Evolutionary conservation across 116 monocot species (phyloP), one percentile per base, ranked within the genome.

Genomic region (Zostera marina): DNA sequence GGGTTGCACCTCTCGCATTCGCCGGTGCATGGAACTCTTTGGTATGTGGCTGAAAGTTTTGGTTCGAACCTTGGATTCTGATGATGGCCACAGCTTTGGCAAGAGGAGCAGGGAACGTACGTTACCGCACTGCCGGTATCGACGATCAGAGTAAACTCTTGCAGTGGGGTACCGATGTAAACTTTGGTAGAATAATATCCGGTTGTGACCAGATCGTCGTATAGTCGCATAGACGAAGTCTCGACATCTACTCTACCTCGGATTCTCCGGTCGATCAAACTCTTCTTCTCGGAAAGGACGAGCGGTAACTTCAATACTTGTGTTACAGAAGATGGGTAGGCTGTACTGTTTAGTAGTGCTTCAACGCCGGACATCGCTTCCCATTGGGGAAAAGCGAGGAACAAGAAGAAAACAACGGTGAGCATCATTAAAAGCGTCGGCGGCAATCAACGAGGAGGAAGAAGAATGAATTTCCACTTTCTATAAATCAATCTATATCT

Each of bases 31-130:
- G 74, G 78, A 45, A 96, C 72, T 22, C 82, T 89, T 61, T 78
- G 16, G 52, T 96, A 96, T 25, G 80, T 78, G 63, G 85, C 85
- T 51, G 96, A 96, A 60, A 53, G 23, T 70, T 82, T 83, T 63
- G 96, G 89, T 74, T 81, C 85, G 70, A 96, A 96, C 46, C 83
- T 71, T 59, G 96, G 96, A 45, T 96, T 89, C 96, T 87, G 94
- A 67, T 94, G 88, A 44, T 66, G 65, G 25, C 94, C 94, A 47
- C 94, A 94, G 52, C 80, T 88, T 48, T 73, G 68, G 45, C 94
- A 94, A 8, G 84, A 67, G 21, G 84, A 74, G 67, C 94, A 94
- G 7, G 94, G 94, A 9, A 94, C 88, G 41, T 94, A 94, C 7
- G 88, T 94, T 3, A 88, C 94, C 3, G 84, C 79, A 62, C 94